Evolutionary conservation across 2,329 filamentous ascomycete genomes (phyloP).

Genomic region (Pyrenochaeta sp.): DNA sequence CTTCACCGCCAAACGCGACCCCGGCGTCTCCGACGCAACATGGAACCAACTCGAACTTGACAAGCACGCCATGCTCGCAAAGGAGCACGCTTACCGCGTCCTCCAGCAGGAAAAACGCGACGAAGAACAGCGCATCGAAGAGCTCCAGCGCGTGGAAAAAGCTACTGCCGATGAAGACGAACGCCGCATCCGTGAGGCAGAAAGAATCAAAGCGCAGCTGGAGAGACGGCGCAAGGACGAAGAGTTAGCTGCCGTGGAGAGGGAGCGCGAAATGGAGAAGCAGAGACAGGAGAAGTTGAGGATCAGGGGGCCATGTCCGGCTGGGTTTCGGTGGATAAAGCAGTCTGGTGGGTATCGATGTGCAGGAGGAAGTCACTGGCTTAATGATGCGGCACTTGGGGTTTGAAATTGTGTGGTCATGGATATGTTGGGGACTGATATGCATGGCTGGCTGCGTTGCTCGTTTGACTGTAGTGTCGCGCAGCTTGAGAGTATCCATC

Average conservation of each 20-base stretch:
- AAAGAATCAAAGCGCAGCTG: conserved; percentile 26
- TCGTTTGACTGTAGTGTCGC: no score
- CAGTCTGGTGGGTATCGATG: conserved; percentile 68
- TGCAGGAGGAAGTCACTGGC: conserved; percentile 67
- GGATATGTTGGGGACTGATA: not conserved
- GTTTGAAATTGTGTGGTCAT: not conserved
- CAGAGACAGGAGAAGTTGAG: conserved; percentile 59
- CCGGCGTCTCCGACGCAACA: conserved; percentile 65
- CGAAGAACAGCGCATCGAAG: conserved; percentile 29
- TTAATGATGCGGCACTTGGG: conserved; percentile 50
- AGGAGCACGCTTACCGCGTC: conserved; percentile 50
- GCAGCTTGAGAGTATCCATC: no score
- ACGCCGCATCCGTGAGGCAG: conserved; percentile 25
- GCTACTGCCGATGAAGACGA: conserved; percentile 37
- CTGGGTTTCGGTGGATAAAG: conserved; percentile 70
- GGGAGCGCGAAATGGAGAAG: conserved; percentile 50
- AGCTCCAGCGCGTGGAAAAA: conserved; percentile 40
- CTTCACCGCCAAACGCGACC: conserved; percentile 56
- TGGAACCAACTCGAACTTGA: conserved; percentile 70
- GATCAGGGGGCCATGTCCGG: conserved; percentile 63
- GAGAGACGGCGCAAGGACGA: conserved; percentile 35
- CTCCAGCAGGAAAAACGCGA: conserved; percentile 31
- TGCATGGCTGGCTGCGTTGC: no score
- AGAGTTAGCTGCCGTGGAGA: conserved; percentile 51
- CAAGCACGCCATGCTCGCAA: conserved; percentile 42